Evolutionary conservation across 768 basidiomycete genomes (phyloP).

Genomic region (Rhodosporidiobolus odoratus): DNA sequence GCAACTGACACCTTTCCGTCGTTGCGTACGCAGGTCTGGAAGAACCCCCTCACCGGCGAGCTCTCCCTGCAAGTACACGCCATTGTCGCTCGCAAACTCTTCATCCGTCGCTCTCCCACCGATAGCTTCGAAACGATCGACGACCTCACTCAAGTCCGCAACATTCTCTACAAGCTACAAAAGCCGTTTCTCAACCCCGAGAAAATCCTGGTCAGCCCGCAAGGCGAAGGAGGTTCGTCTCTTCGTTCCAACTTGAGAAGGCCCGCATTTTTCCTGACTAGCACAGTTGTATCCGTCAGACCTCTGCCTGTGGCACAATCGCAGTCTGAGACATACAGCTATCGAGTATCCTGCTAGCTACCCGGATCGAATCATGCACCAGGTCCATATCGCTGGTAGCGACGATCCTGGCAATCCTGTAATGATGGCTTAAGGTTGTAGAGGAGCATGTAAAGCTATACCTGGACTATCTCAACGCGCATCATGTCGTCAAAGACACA

Average conservation of each 20-base stretch:
- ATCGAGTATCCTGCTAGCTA: neutral
- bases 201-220: neutral
- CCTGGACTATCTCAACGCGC: too few species aligned
- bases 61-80: constrained; percentile 2
- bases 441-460: neutral
- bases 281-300: neutral
- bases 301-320: constrained; percentile 7
- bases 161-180: constrained; percentile 5
- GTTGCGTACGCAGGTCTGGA: constrained; percentile 4
- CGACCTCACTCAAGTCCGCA: neutral
- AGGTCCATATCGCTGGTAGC: constrained; percentile 1
- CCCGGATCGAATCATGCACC: neutral
- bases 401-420: neutral
- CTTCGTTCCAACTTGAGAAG: too few species aligned
- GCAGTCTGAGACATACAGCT: neutral
- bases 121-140: neutral
- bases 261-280: too few species aligned
- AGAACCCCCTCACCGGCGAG: neutral
- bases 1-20: too few species aligned
- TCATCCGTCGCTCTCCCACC: neutral
- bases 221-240: neutral
- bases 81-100: constrained; percentile 1
- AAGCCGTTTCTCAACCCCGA: constrained; percentile 4
- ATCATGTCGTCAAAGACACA: too few species aligned
- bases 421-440: neutral